These are phyloP conservation scores for Paralagenidium karlingii DNA, from an alignment of 352 stramenopile genomes.

Conservation along the genomic window DNA sequence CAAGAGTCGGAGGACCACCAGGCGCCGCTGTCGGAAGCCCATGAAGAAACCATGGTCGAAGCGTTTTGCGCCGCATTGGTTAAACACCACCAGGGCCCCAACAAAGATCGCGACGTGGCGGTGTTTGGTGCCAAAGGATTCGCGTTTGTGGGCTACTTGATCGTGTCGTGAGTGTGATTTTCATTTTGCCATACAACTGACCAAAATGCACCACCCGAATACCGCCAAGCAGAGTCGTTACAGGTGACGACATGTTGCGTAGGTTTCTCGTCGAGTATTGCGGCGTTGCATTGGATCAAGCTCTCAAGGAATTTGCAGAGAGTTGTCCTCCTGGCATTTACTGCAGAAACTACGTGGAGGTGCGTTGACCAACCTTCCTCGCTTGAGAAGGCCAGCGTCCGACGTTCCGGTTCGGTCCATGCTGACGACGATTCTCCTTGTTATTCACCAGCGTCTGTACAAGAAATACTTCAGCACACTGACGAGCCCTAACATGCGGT, in stretches of 20 bases:
- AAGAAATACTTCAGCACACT: slow-evolving; percentile 71
- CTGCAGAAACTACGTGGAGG: slow-evolving; percentile 50
- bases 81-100: slow-evolving; percentile 39
- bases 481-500: slow-evolving; percentile 21
- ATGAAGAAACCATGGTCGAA: slow-evolving; percentile 35
- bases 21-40: neutral
- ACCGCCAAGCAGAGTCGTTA: no score
- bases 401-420: neutral
- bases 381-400: neutral
- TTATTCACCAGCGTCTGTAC: slow-evolving; percentile 31
- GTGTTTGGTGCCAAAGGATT: slow-evolving; percentile 52
- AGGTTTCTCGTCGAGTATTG: slow-evolving; percentile 49
- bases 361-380: slow-evolving; percentile 6
- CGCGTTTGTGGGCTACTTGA: slow-evolving; percentile 62
- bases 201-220: no score
- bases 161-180: slow-evolving; percentile 33
- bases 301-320: slow-evolving; percentile 45
- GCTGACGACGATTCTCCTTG: neutral
- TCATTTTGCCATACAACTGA: no score
- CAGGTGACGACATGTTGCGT: neutral
- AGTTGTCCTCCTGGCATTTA: slow-evolving; percentile 51
- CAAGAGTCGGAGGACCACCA: neutral
- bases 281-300: slow-evolving; percentile 37
- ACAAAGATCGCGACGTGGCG: slow-evolving; percentile 66
- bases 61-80: slow-evolving; percentile 47